Percentiles rank a stretch among this genome's conserved stretches.
Evolutionary conservation across 495 filamentous ascomycete genomes (phyloP).

Genomic region (Coniosporium apollinis): DNA sequence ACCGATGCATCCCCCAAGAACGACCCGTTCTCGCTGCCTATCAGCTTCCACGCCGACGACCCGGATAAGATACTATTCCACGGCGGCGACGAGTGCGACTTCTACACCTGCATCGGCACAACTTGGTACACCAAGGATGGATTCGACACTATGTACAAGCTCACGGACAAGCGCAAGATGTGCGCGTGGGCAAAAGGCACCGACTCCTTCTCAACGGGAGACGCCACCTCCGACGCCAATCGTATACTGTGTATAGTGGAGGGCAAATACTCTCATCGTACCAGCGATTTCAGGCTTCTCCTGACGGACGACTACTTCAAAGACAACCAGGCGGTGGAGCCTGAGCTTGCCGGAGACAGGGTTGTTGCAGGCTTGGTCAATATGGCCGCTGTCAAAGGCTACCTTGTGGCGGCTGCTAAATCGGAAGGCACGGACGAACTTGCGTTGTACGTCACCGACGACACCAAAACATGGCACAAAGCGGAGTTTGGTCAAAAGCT

Average conservation of each 20-base stretch:
- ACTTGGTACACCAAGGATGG: conserved; percentile 71
- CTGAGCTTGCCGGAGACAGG: conserved; percentile 52
- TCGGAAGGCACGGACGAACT: conserved; percentile 71
- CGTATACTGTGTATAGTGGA: conserved; percentile 66
- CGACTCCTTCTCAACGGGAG: conserved; percentile 49
- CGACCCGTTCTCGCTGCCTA: conserved; percentile 17
- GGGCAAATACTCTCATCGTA: conserved; percentile 42
- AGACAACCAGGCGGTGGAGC: conserved; percentile 41
- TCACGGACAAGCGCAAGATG: conserved; percentile 46
- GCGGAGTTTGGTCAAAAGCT: conserved; percentile 77
- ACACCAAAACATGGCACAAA: conserved; percentile 74
- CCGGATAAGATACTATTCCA: conserved; percentile 70
- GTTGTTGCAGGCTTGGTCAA: conserved; percentile 59
- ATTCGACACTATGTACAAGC: conserved; percentile 45
- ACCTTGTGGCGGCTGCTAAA: conserved; percentile 64
- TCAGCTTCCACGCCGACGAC: conserved; percentile 69
- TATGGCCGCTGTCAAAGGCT: conserved; percentile 65
- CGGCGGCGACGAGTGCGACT: conserved; percentile 44
- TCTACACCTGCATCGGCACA: conserved; percentile 26
- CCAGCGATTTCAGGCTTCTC: conserved; percentile 53
- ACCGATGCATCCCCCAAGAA: conserved; percentile 32
- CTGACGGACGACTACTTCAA: conserved; percentile 42
- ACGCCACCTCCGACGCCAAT: conserved; percentile 38
- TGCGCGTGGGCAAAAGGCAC: conserved; percentile 76
- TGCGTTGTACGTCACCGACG: conserved; percentile 68